phyloP scores from a whole-genome alignment of 176 grass and related monocot genomes.

The Pharus latifolius region DNA sequence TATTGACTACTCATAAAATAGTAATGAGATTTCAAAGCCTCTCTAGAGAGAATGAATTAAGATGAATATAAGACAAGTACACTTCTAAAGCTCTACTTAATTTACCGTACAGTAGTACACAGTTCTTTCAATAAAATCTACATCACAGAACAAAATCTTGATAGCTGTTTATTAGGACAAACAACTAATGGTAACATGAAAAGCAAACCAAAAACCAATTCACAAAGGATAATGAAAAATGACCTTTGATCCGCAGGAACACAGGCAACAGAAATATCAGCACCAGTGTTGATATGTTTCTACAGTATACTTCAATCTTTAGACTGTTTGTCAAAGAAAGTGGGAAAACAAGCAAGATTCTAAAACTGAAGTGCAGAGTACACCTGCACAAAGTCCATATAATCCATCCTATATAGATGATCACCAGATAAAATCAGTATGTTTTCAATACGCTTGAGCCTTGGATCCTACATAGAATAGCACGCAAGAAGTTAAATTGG shows the following conservation, averaged over 20 bases:
- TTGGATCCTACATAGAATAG: slow-evolving; percentile 44
- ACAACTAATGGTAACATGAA: background rate
- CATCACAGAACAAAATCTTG: no score
- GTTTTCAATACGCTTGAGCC: slow-evolving; percentile 64
- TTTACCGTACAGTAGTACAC: background rate
- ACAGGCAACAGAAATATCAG: slow-evolving; percentile 74
- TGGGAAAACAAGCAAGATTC: background rate
- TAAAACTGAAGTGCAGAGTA: background rate
- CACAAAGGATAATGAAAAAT: background rate
- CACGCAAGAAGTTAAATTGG: slow-evolving; percentile 5
- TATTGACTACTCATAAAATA: background rate
- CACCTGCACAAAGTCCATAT: slow-evolving; percentile 87
- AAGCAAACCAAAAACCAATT: background rate
- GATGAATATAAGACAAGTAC: background rate
- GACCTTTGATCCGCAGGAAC: slow-evolving; percentile 72
- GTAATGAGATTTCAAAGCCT: background rate
- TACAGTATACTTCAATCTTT: slow-evolving; percentile 18
- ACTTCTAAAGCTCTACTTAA: background rate
- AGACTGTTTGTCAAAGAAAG: background rate
- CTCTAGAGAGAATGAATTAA: background rate
- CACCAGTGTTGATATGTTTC: slow-evolving; percentile 61
- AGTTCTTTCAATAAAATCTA: no score
- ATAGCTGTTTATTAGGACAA: background rate
- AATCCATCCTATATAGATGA: slow-evolving; percentile 88
- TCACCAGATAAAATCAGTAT: slow-evolving; percentile 76